A percentile compares a stretch with the other conserved stretches of the same genome.
Evolutionary conservation across 768 basidiomycete species (phyloP).

Genomic region (Tephrocybe sp.): DNA sequence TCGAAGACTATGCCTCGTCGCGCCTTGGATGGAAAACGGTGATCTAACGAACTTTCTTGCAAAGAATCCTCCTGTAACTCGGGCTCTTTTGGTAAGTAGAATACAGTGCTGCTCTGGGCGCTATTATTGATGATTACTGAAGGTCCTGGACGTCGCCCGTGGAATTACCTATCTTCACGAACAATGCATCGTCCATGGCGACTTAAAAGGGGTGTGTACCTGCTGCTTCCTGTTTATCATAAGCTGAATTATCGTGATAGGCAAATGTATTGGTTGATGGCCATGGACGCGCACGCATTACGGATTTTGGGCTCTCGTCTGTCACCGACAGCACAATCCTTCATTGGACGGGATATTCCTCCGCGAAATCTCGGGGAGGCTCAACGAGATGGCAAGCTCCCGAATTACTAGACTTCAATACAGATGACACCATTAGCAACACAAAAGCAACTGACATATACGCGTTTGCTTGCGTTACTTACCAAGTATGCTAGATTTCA

Average conservation of each 20-base stretch:
- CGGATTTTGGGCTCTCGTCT: constrained; percentile 24
- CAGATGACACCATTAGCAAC: constrained; percentile 10
- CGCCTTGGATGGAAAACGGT: constrained; percentile 37
- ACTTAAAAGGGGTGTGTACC: constrained; percentile 40
- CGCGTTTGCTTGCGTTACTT: constrained; percentile 19
- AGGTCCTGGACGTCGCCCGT: constrained; percentile 32
- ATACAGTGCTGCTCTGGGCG: background rate
- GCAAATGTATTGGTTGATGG: constrained; percentile 24
- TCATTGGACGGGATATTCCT: constrained; percentile 15
- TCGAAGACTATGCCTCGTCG: constrained; percentile 28
- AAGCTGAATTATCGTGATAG: constrained; percentile 6
- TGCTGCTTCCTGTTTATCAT: background rate
- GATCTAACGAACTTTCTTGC: constrained; percentile 25
- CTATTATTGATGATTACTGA: background rate
- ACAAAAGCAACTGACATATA: constrained; percentile 20
- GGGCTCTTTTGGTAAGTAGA: background rate
- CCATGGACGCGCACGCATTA: constrained; percentile 17
- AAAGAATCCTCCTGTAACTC: constrained; percentile 9
- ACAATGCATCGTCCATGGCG: constrained; percentile 40
- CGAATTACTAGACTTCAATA: constrained; percentile 17
- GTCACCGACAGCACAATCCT: constrained; percentile 17
- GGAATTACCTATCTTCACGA: constrained; percentile 34
- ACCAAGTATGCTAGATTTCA: constrained; percentile 14
- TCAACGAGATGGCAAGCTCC: constrained; percentile 23
- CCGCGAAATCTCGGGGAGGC: constrained; percentile 12